Conservation (phyloP, 2,329 filamentous ascomycete species). For the Alternaria viburni region DNA sequence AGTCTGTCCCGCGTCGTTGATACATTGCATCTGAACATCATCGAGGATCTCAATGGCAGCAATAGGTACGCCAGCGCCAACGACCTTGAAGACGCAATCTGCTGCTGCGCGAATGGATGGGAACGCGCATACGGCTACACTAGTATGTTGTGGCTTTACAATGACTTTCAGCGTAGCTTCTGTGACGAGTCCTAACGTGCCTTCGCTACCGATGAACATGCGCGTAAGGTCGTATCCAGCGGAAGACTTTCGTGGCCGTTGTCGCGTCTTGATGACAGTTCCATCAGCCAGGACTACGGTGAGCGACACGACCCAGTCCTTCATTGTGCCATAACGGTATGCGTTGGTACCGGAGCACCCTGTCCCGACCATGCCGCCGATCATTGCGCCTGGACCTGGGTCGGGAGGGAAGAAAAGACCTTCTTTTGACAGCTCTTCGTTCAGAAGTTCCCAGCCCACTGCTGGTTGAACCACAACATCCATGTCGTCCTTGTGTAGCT, state of each 20-base stretch:
- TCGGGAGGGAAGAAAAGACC: slow-evolving; percentile 92
- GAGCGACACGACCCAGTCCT: slow-evolving; percentile 86
- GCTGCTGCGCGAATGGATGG: slow-evolving; percentile 72
- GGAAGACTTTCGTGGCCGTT: slow-evolving; percentile 85
- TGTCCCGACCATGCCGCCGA: slow-evolving; percentile 85
- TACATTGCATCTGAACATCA: slow-evolving; percentile 83
- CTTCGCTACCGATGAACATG: slow-evolving; percentile 89
- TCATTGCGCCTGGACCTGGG: slow-evolving; percentile 89
- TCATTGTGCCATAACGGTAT: slow-evolving; percentile 93
- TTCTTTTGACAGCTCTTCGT: slow-evolving; percentile 73
- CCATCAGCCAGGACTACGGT: slow-evolving; percentile 91
- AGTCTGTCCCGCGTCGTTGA: slow-evolving; percentile 70
- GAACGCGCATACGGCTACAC: slow-evolving; percentile 76
- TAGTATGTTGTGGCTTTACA: slow-evolving; percentile 77
- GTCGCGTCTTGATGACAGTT: slow-evolving; percentile 86
- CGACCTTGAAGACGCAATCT: slow-evolving; percentile 79
- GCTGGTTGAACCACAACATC: slow-evolving; percentile 67
- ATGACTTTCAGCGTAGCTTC: slow-evolving; percentile 90
- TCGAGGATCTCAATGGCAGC: slow-evolving; percentile 94
- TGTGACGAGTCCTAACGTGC: slow-evolving; percentile 87
- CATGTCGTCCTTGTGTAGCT: slow-evolving; percentile 73
- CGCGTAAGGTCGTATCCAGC: slow-evolving; percentile 92
- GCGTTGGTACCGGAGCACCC: slow-evolving; percentile 84
- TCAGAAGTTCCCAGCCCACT: slow-evolving; percentile 85
- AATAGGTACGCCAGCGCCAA: slow-evolving; percentile 80